A percentile compares a stretch with the other conserved stretches of the same genome.
Conservation (phyloP, 2,329 filamentous ascomycete genomes). For the Fusarium zealandicum region DNA sequence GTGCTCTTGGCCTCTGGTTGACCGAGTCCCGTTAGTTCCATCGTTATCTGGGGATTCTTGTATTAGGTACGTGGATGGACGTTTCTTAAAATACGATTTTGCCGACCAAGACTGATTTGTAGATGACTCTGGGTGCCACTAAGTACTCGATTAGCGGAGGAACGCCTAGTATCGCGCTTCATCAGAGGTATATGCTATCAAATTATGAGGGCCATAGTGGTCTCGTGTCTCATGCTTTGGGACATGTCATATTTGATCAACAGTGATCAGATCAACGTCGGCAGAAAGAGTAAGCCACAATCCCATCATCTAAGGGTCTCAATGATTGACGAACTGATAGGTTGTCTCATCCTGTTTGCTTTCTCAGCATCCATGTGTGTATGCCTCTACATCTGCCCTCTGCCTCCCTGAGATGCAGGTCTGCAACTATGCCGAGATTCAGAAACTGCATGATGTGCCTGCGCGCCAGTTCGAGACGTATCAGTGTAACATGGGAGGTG, state of each 20-base stretch:
- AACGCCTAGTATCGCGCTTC: slow-evolving; percentile 39
- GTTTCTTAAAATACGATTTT: background rate
- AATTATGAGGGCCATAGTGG: slow-evolving; percentile 43
- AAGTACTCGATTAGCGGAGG: slow-evolving; percentile 43
- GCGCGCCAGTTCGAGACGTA: slow-evolving; percentile 20
- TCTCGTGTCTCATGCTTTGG: slow-evolving; percentile 42
- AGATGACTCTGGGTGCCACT: slow-evolving; percentile 39
- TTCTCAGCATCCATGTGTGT: slow-evolving; percentile 42
- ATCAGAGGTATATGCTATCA: slow-evolving; percentile 46
- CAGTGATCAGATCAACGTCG: slow-evolving; percentile 40
- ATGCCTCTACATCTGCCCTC: slow-evolving; percentile 46
- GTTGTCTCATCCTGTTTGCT: slow-evolving; percentile 45
- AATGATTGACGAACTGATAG: background rate
- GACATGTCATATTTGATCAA: slow-evolving; percentile 43
- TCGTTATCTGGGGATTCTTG: slow-evolving; percentile 40
- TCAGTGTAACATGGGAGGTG: slow-evolving; percentile 17
- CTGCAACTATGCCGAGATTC: slow-evolving; percentile 30
- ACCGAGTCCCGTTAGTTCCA: slow-evolving; percentile 41
- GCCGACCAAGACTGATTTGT: background rate
- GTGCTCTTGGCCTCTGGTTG: slow-evolving; percentile 14
- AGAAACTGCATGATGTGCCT: slow-evolving; percentile 26
- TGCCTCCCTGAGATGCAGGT: slow-evolving; percentile 47
- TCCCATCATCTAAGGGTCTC: fast-evolving
- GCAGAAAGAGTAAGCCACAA: slow-evolving; percentile 36
- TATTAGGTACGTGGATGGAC: slow-evolving; percentile 31